Evolutionary conservation across 371 early-diverging fungal species (phyloP), one percentile per base, ranked within the genome.

Genomic region (Circinella minor): DNA sequence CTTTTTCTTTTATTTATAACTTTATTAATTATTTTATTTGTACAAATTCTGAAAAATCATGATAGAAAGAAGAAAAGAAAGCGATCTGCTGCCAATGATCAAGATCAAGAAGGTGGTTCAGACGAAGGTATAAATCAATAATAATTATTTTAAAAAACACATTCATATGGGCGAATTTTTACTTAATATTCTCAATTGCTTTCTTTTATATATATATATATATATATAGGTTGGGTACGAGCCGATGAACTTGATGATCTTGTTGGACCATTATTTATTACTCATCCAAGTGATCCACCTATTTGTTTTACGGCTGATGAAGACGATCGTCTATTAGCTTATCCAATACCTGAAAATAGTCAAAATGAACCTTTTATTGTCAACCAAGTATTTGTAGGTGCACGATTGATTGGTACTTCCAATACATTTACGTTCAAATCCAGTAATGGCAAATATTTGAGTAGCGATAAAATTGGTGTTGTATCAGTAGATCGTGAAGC

Each of bases 381-480:
- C 36, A 79, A 89, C 9, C 91, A 91, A 77, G 95, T 93, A 4
- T 89, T 93, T 77, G 86, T 93, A 4, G 91, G 84, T 0, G 79
- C 86, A 14, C 81, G 86, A 61, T 74, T 89, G 18, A 78, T 86
- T 14, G 90, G 89, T 20, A 82, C 81, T 13, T 76, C 75, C 54
- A 81, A 79, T 70, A 76, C 82, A 4, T 82, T 88, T 63, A 84
- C 85, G 0, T 81, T 95, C 69, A 93, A 92, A 70, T 87, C 92
- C 4, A 86, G 84, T 14, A 79, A 84, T 61, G 89, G 89, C 18
- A 87, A 86, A 68, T 95, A 94, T 75, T 74, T 95, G 9, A 84
- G 91, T 47, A 83, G 88, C 13, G 96, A 96, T 85, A 93, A 94
- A 67, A 88, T 94, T 79, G 96, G 95, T 4, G 86, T 92, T 7